These are phyloP conservation scores for Pythium pyrilobum DNA, from an alignment of 352 stramenopile species.

Conservation along the genomic window DNA sequence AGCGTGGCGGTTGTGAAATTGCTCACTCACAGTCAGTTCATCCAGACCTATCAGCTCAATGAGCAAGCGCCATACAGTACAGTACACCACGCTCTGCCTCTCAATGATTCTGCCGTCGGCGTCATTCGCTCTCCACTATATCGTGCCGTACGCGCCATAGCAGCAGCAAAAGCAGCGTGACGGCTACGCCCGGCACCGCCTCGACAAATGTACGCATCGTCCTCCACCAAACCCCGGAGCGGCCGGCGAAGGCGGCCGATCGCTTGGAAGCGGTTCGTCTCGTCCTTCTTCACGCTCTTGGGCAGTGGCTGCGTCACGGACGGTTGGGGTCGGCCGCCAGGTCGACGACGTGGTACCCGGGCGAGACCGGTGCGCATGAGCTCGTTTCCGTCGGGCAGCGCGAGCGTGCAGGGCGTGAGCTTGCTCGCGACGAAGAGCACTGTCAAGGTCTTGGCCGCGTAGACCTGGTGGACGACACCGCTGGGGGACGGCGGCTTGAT, in stretches of 20 bases:
- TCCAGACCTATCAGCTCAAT: no score
- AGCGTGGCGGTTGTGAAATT: no score
- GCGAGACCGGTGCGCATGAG: background rate
- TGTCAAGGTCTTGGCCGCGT: background rate
- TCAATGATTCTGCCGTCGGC: no score
- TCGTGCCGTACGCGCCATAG: background rate
- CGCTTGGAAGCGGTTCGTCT: background rate
- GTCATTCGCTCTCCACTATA: background rate
- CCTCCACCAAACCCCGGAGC: background rate
- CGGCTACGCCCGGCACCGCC: constrained; percentile 1
- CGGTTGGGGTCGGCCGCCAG: background rate
- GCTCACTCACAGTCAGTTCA: no score
- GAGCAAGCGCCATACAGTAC: no score
- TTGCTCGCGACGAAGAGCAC: background rate
- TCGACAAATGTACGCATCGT: constrained; percentile 1
- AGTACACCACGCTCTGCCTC: no score
- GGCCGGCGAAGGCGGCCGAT: constrained; percentile 3
- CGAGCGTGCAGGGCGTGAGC: background rate
- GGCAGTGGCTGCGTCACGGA: background rate
- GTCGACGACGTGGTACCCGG: constrained; percentile 3
- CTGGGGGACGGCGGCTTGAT: background rate
- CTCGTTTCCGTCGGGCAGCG: background rate
- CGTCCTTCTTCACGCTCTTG: background rate
- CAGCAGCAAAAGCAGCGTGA: constrained; percentile 1
- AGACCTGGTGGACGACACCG: background rate